These are phyloP conservation scores for Cutaneotrichosporon cavernicola DNA, from an alignment of 1,284 basidiomycete species.

Conservation along the genomic window DNA sequence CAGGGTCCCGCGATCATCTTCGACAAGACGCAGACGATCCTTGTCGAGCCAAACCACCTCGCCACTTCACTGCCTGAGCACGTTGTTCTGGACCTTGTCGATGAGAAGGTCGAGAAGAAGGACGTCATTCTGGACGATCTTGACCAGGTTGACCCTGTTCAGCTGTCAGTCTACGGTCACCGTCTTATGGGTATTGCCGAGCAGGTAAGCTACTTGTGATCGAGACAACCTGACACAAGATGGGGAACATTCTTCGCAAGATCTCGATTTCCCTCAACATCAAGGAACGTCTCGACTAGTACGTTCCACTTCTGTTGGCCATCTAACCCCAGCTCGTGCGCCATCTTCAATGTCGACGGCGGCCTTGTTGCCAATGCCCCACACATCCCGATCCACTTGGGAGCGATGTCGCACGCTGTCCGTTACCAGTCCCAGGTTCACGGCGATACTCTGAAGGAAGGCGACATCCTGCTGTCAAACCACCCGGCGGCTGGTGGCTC, in stretches of 20 bases:
- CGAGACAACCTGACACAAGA: slow-evolving; percentile 24
- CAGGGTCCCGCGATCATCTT: slow-evolving; percentile 44
- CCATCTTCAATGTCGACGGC: slow-evolving; percentile 54
- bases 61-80: slow-evolving; percentile 39
- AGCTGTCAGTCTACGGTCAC: slow-evolving; percentile 58
- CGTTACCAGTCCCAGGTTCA: slow-evolving; percentile 39
- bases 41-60: slow-evolving; percentile 37
- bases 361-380: slow-evolving; percentile 58
- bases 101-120: slow-evolving; percentile 25
- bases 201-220: slow-evolving; percentile 20
- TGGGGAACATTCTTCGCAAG: slow-evolving; percentile 57
- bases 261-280: slow-evolving; percentile 54
- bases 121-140: slow-evolving; percentile 25
- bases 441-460: slow-evolving; percentile 40
- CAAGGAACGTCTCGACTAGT: slow-evolving; percentile 48
- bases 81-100: slow-evolving; percentile 38
- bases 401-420: slow-evolving; percentile 46
- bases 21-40: slow-evolving; percentile 48
- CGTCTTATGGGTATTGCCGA: slow-evolving; percentile 57
- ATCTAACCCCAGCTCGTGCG: slow-evolving; percentile 44
- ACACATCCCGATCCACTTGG: slow-evolving; percentile 46
- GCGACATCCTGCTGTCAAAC: slow-evolving; percentile 57
- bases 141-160: slow-evolving; percentile 54
- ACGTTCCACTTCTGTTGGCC: background rate
- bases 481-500: slow-evolving; percentile 57